A percentile compares a stretch with the other conserved stretches of the same genome.
Conservation (phyloP, 495 filamentous ascomycete species). For the Rusavskia elegans region DNA sequence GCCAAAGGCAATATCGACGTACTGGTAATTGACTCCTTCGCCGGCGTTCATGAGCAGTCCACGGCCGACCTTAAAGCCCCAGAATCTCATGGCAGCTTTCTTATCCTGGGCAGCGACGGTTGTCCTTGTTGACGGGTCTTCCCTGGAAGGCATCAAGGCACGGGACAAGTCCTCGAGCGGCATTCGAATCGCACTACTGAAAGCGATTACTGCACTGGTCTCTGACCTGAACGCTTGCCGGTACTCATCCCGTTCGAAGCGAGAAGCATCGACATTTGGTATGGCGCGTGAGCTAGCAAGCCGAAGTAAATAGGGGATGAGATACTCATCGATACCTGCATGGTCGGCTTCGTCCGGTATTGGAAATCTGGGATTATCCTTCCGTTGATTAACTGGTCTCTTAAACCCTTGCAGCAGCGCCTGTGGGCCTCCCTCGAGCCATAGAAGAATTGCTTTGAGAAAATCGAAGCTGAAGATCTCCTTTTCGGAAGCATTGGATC, state of each 20-base stretch:
- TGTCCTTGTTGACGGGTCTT: background rate
- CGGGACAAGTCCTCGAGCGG: conserved; percentile 34
- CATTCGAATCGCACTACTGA: conserved; percentile 33
- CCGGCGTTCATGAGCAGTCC: conserved; percentile 47
- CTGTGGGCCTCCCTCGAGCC: conserved; percentile 40
- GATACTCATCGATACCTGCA: conserved; percentile 34
- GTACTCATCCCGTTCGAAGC: conserved; percentile 39
- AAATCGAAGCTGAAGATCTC: conserved; percentile 50
- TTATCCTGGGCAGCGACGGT: conserved; percentile 15
- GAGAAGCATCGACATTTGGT: conserved; percentile 40
- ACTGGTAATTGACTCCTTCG: conserved; percentile 37
- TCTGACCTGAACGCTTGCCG: conserved; percentile 37
- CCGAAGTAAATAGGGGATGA: conserved; percentile 42
- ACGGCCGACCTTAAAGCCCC: conserved; percentile 45
- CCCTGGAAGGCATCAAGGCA: conserved; percentile 15
- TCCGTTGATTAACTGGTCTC: conserved; percentile 17
- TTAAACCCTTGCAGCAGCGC: conserved; percentile 41
- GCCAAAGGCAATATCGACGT: conserved; percentile 48
- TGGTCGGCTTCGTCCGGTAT: conserved; percentile 31
- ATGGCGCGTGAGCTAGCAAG: conserved; percentile 32
- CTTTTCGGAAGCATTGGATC: conserved; percentile 21
- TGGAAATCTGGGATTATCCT: conserved; percentile 30
- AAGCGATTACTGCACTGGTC: conserved; percentile 39
- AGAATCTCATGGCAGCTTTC: conserved; percentile 34
- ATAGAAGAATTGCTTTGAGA: conserved; percentile 45